Evolutionary conservation across 2,329 filamentous ascomycete genomes (phyloP), one percentile per base, ranked within the genome.

Genomic region (Penicillium sp.): DNA sequence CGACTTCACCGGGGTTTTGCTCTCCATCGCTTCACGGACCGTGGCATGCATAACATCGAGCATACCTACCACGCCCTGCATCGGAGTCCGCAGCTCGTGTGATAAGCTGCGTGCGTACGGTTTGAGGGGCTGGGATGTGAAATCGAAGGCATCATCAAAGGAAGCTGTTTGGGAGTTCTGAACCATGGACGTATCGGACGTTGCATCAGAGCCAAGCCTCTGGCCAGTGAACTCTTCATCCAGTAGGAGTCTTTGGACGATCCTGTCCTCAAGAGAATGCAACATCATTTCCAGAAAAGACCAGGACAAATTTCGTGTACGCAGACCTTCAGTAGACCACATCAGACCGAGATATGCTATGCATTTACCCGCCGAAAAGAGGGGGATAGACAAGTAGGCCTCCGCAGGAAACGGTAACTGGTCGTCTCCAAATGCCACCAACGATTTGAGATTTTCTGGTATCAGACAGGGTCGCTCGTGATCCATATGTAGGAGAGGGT

Each of bases 11-110:
- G 82, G 79, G 9, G 72, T 70, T 54, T 82, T 78, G 34, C 75
- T 77, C 55, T 82, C 79, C 7, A 85, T 79, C 16, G 84, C 83
- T 65, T 89, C 86, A 52, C 86, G 79, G 2, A 89, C 84, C 2
- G 85, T 88, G 3, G 85, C 84, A 70, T 88, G 85, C 85, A 89
- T 89, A 54, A 89, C 84, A 70, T 89, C 86, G 41, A 89, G 73
- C 86, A 89, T 89, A 6, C 86, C 86, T 13, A 89, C 85, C 6
- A 89, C 85, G 39, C 86, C 86, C 68, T 89, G 86, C 85, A 89
- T 88, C 1, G 86, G 86, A 3, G 86, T 89, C 56, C 86, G 77
- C 43, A 89, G 69, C 65, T 89, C 86, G 60, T 89, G 86, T 0
- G 86, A 89, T 29, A 89, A 71, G 63, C 84, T 88, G 56, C 85